A percentile compares a stretch with the other conserved stretches of the same genome.
Conservation (phyloP, 1,139 yeast genomes). For the Saccharomyces pastorianus region DNA sequence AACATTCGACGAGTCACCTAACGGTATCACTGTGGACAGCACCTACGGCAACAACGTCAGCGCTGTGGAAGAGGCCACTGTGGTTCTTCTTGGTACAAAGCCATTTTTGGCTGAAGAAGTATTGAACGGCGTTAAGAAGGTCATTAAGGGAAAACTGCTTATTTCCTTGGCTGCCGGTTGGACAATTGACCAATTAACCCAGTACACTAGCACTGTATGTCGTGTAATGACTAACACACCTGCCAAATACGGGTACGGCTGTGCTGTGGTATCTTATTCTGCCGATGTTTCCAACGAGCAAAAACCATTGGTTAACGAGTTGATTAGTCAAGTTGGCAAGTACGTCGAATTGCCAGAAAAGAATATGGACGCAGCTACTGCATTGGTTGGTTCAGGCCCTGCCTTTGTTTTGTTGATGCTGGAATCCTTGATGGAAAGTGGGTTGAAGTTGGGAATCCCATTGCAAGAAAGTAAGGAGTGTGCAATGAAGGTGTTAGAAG, state of each 20-base stretch:
- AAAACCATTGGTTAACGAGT: conserved; percentile 46
- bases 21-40: conserved; percentile 44
- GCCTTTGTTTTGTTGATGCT: conserved; percentile 85
- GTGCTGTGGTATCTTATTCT: conserved; percentile 77
- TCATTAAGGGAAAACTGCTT: conserved; percentile 50
- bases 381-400: conserved; percentile 93
- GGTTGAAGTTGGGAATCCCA: conserved; percentile 90
- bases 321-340: conserved; percentile 59
- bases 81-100: conserved; percentile 79
- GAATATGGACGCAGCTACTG: conserved; percentile 94
- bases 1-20: conserved; percentile 34
- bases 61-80: conserved; percentile 57
- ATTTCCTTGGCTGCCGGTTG: conserved; percentile 90
- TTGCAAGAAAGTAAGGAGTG: conserved; percentile 73
- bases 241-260: conserved; percentile 83
- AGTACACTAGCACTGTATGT: conserved; percentile 52
- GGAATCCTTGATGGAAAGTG: conserved; percentile 92
- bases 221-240: conserved; percentile 99
- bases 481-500: conserved; percentile 91
- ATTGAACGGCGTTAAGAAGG: conserved; percentile 36
- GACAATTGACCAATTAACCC: conserved; percentile 61
- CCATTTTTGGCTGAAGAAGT: conserved; percentile 70
- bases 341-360: conserved; percentile 74
- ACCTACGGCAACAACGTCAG: conserved; percentile 47
- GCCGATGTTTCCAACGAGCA: conserved; percentile 41